Evolutionary conservation across 331 rosid genomes (phyloP), one percentile per base, ranked within the genome.

Genomic region (Ulmus americana): DNA sequence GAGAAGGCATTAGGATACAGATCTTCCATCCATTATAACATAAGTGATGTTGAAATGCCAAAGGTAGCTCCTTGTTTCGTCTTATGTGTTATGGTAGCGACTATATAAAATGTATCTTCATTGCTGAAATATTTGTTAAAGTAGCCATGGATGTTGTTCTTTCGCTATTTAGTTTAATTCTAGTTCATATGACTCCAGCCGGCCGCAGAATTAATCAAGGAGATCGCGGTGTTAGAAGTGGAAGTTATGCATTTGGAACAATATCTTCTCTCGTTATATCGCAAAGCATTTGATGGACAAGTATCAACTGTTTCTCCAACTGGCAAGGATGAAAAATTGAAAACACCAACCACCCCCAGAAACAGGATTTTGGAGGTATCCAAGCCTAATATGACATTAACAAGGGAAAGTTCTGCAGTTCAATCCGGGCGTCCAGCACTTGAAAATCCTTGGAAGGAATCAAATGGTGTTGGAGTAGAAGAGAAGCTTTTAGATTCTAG

Each of bases 171-270:
- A 0, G 10, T 70, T 64, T 10, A 49, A 61, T 58, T 41, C 18
- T 39, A 65, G 70, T 71, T 69, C 55, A 14, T 52, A 39, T 68
- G 52, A 79, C 59, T 85, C 49, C 91, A 94, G 99, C 86, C 95
- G 57, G 92, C 99, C 35, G 82, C 91, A 43, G 95, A 90, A 62
- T 75, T 91, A 61, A 83, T 91, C 35, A 91, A 77, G 81, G 96
- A 91, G 79, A 84, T 88, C 70, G 89, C 96, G 2, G 83, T 79
- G 51, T 62, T 88, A 43, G 95, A 86, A 77, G 68, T 89, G 50
- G 96, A 92, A 79, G 95, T 92, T 55, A 86, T 69, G 59, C 80
- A 92, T 75, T 81, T 86, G 84, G 95, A 88, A 63, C 95, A 92
- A 35, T 86, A 86, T 72, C 95, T 89, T 74, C 95, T 92, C 61